phyloP scores from a whole-genome alignment of 495 filamentous ascomycete species.

The Neurospora tetraspora region DNA sequence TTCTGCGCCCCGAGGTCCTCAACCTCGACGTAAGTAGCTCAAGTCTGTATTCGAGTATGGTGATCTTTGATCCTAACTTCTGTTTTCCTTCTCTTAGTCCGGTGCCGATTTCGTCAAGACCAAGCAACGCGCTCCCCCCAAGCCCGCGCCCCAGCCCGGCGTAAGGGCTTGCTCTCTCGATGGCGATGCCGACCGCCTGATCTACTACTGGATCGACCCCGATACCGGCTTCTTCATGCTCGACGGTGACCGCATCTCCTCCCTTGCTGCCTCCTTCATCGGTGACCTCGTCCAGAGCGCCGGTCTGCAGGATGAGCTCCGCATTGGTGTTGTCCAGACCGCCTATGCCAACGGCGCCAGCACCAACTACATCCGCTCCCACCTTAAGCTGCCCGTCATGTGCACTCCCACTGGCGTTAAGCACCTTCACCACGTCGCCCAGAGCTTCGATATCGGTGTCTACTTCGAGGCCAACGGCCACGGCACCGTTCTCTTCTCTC shows the following conservation, averaged over 20 bases:
- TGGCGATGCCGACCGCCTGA: constrained; percentile 87
- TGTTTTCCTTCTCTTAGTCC: constrained; percentile 45
- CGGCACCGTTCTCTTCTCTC: constrained; percentile 90
- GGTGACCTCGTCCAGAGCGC: constrained; percentile 74
- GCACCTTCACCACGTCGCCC: constrained; percentile 89
- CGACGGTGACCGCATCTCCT: constrained; percentile 94
- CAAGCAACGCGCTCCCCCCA: constrained; percentile 80
- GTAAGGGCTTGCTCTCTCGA: constrained; percentile 87
- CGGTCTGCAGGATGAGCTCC: constrained; percentile 67
- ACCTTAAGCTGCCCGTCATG: constrained; percentile 78
- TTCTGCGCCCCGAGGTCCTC: constrained; percentile 75
- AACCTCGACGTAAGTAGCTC: constrained; percentile 64
- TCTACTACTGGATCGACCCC: constrained; percentile 88
- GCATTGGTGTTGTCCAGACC: constrained; percentile 90
- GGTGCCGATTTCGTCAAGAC: constrained; percentile 98
- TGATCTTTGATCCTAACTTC: not conserved
- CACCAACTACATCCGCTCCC: constrained; percentile 81
- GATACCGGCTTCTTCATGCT: constrained; percentile 78
- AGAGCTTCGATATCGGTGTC: constrained; percentile 84
- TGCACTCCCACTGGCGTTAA: constrained; percentile 96
- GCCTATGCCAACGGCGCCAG: constrained; percentile 97
- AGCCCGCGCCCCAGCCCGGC: constrained; percentile 61
- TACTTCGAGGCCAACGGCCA: constrained; percentile 99
- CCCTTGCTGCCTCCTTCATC: constrained; percentile 87
- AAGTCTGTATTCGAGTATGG: not conserved